Evolutionary conservation across 257 asterid species (phyloP).

Genomic region (Penstemon eatonii): DNA sequence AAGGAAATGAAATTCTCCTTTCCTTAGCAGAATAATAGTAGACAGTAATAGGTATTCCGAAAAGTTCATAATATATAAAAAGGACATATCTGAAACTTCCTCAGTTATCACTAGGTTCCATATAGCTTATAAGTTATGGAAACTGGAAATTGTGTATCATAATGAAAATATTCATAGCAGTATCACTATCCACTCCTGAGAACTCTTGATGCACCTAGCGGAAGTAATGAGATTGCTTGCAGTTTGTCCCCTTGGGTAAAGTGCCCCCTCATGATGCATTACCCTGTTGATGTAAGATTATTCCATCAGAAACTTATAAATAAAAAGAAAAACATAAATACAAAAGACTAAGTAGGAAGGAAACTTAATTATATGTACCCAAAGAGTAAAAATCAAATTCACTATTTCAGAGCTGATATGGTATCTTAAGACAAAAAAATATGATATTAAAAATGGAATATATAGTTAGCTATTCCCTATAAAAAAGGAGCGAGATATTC

Average conservation of each 20-base stretch:
- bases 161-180: neutral
- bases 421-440: too few species aligned
- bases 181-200: constrained; percentile 1
- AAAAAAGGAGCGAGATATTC: too few species aligned
- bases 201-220: neutral
- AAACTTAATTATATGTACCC: neutral
- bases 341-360: neutral
- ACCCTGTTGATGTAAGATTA: constrained; percentile 29
- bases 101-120: too few species aligned
- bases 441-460: too few species aligned
- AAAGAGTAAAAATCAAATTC: too few species aligned
- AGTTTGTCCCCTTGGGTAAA: constrained; percentile 11
- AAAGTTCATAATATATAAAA: too few species aligned
- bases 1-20: too few species aligned
- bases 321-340: neutral
- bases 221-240: constrained; percentile 19
- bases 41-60: neutral
- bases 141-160: too few species aligned
- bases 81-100: too few species aligned
- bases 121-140: too few species aligned
- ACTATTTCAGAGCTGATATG: too few species aligned
- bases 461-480: too few species aligned
- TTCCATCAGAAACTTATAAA: constrained; percentile 12
- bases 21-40: neutral
- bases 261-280: constrained; percentile 20